Percentiles rank a stretch among this genome's conserved stretches.
Evolutionary conservation across 306 rosid species (phyloP).

Genomic region (Castanea sativa): DNA sequence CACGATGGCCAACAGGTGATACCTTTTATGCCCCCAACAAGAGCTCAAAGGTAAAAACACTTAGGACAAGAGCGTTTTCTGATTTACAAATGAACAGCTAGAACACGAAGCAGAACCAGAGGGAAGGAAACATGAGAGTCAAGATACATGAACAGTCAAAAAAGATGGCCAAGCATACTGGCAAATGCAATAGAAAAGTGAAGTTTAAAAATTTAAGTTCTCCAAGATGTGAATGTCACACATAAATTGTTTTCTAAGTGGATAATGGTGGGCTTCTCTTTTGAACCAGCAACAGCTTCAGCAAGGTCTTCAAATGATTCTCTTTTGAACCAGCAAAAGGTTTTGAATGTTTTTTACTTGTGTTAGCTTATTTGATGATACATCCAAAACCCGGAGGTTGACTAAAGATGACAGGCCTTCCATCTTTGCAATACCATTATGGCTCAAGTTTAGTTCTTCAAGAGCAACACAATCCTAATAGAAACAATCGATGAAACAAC

Average conservation of each 20-base stretch:
- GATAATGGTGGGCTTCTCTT: constrained; percentile 72
- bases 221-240: constrained; percentile 39
- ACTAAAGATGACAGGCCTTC: constrained; percentile 82
- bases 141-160: background rate
- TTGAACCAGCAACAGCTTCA: constrained; percentile 76
- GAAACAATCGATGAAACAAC: constrained; percentile 2
- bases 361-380: constrained; percentile 78
- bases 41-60: background rate
- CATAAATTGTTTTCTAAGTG: constrained; percentile 87
- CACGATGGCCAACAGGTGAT: background rate
- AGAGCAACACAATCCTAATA: constrained; percentile 66
- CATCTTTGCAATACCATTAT: constrained; percentile 84
- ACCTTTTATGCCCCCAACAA: constrained; percentile 3
- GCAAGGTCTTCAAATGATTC: constrained; percentile 33
- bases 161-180: background rate
- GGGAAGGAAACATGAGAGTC: background rate
- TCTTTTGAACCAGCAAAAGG: constrained; percentile 72
- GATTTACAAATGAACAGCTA: background rate
- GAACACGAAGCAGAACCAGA: background rate
- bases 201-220: background rate
- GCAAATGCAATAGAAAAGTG: background rate
- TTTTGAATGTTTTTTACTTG: constrained; percentile 57
- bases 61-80: background rate
- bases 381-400: constrained; percentile 79
- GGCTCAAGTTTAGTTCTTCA: constrained; percentile 91